Evolutionary conservation across 768 basidiomycete genomes (phyloP).

Genomic region (Gymnopilus dilepis): DNA sequence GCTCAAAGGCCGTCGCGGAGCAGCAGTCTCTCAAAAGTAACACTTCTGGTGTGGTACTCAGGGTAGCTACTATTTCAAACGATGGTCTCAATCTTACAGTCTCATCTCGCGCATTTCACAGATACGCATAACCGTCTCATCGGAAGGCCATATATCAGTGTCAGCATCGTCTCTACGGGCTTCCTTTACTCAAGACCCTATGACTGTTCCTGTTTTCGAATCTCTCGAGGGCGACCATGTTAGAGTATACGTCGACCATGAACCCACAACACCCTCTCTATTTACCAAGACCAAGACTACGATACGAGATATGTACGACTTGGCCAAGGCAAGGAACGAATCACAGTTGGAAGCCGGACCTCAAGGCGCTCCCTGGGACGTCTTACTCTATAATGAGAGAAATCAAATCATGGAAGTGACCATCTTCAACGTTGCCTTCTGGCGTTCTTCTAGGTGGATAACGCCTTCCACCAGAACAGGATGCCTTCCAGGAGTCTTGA

Average conservation of each 20-base stretch:
- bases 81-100: slow-evolving; percentile 7
- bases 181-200: slow-evolving; percentile 46
- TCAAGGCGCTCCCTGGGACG: slow-evolving; percentile 48
- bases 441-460: slow-evolving; percentile 61
- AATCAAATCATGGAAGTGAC: slow-evolving; percentile 66
- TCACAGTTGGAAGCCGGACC: slow-evolving; percentile 37
- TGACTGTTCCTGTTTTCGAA: slow-evolving; percentile 39
- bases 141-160: slow-evolving; percentile 43
- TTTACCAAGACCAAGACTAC: slow-evolving; percentile 80
- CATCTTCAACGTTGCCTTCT: slow-evolving; percentile 75
- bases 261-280: slow-evolving; percentile 55
- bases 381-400: slow-evolving; percentile 63
- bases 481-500: slow-evolving; percentile 73
- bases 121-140: slow-evolving; percentile 57
- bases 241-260: slow-evolving; percentile 58
- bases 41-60: slow-evolving; percentile 35
- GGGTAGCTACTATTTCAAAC: slow-evolving; percentile 31
- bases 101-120: slow-evolving; percentile 27
- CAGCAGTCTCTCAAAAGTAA: slow-evolving; percentile 24
- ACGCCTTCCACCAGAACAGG: slow-evolving; percentile 67
- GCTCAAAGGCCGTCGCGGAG: slow-evolving; percentile 48
- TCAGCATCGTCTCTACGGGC: slow-evolving; percentile 34
- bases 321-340: slow-evolving; percentile 62
- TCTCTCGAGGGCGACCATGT: slow-evolving; percentile 30
- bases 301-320: slow-evolving; percentile 58